Percentiles rank a stretch among this genome's conserved stretches.
Conservation (phyloP, 257 asterid genomes). For the Perilla frutescens region DNA sequence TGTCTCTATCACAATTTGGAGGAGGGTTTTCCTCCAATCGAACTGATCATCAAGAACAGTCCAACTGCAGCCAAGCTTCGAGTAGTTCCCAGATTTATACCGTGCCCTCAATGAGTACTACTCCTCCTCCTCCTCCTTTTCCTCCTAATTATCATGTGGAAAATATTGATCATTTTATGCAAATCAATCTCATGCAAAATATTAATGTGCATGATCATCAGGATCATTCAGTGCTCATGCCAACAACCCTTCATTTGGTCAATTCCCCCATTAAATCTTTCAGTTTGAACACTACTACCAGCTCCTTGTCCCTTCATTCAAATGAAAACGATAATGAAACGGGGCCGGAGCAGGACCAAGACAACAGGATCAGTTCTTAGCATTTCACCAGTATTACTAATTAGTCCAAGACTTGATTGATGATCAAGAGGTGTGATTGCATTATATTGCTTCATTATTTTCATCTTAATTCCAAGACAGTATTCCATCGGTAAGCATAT, state of each 20-base stretch:
- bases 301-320: slow-evolving; percentile 11
- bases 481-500: slow-evolving; percentile 23
- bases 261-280: slow-evolving; percentile 44
- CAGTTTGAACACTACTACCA: slow-evolving; percentile 14
- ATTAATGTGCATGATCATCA: background rate
- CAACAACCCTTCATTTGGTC: slow-evolving; percentile 59
- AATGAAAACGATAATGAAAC: slow-evolving; percentile 28
- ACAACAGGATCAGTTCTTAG: slow-evolving; percentile 33
- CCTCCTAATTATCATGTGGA: too few relatives aligned
- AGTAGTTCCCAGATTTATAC: slow-evolving; percentile 44
- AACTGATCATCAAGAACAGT: slow-evolving; percentile 31
- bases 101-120: slow-evolving; percentile 28
- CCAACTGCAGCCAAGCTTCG: slow-evolving; percentile 32
- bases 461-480: too few relatives aligned
- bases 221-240: slow-evolving; percentile 30
- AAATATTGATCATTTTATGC: slow-evolving; percentile 25
- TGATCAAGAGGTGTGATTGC: too few relatives aligned
- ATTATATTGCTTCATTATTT: too few relatives aligned
- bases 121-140: slow-evolving; percentile 40
- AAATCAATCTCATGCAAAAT: slow-evolving; percentile 42
- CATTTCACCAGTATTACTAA: background rate
- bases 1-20: slow-evolving; percentile 65
- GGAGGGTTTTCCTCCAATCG: slow-evolving; percentile 41
- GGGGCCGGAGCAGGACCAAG: slow-evolving; percentile 29
- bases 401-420: too few relatives aligned